Evolutionary conservation across 202 grass and related monocot species (phyloP).

Genomic region (Alloteropsis angusta): DNA sequence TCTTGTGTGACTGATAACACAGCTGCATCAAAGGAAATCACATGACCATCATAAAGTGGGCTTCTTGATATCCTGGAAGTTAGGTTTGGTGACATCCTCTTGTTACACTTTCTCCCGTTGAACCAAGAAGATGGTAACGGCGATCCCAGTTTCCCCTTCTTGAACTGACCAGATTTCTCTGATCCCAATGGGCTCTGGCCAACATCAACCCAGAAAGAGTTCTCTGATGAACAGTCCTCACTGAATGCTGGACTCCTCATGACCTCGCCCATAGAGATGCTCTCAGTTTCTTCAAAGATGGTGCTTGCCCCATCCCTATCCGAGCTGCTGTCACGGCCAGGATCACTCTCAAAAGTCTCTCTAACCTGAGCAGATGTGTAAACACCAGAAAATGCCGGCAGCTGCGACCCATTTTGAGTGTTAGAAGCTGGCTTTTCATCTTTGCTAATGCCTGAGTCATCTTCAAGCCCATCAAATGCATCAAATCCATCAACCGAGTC

Average conservation of each 20-base stretch:
- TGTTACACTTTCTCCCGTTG: constrained; percentile 69
- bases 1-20: constrained; percentile 90
- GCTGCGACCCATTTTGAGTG: constrained; percentile 39
- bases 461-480: constrained; percentile 59
- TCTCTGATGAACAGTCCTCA: constrained; percentile 94
- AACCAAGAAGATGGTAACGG: constrained; percentile 90
- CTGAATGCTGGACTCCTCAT: constrained; percentile 97
- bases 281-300: constrained; percentile 93
- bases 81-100: constrained; percentile 60
- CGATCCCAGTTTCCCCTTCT: constrained; percentile 81
- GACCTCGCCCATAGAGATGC: constrained; percentile 79
- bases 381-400: constrained; percentile 92
- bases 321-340: constrained; percentile 78
- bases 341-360: constrained; percentile 82
- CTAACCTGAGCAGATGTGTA: constrained; percentile 93
- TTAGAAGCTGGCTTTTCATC: constrained; percentile 42
- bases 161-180: constrained; percentile 65
- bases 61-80: constrained; percentile 66
- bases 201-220: constrained; percentile 97
- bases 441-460: constrained; percentile 41
- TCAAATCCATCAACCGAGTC: constrained; percentile 86
- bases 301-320: constrained; percentile 92
- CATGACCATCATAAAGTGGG: constrained; percentile 71
- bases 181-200: constrained; percentile 79
- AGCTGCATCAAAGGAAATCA: constrained; percentile 93